Evolutionary conservation across 495 filamentous ascomycete species (phyloP).

Genomic region (Diplogelasinospora grovesii): DNA sequence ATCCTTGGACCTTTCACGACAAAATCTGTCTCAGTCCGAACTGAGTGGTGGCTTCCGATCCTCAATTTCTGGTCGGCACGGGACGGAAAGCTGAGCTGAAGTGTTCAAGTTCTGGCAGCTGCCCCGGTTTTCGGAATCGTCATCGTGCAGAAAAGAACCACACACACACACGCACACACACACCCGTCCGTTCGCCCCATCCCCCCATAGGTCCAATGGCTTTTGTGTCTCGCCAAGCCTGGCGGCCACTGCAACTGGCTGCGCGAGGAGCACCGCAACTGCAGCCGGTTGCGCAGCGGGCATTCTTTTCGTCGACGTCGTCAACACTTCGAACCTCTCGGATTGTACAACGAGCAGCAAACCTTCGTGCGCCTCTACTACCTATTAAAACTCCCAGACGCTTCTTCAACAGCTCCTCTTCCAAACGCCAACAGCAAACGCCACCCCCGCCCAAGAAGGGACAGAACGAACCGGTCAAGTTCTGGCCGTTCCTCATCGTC

Average conservation of each 20-base stretch:
- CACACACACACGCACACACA: not conserved
- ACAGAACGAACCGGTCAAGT: slow-evolving; percentile 32
- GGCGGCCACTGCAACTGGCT: slow-evolving; percentile 29
- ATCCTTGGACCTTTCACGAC: not conserved
- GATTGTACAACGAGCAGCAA: not conserved
- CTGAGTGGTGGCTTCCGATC: not conserved
- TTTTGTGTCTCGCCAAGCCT: slow-evolving; percentile 22
- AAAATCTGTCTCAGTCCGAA: not conserved
- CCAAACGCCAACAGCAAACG: too few species aligned
- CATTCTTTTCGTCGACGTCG: not conserved
- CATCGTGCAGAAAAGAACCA: slow-evolving; percentile 16
- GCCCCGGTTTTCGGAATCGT: slow-evolving; percentile 8
- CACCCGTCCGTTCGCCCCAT: not conserved
- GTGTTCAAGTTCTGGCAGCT: slow-evolving; percentile 1
- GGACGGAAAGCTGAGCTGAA: too few species aligned
- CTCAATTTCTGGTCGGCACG: too few species aligned
- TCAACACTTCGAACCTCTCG: not conserved
- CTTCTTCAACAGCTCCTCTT: too few species aligned
- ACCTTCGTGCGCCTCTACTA: too few species aligned
- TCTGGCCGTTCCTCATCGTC: slow-evolving; percentile 45
- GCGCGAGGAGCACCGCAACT: slow-evolving; percentile 4
- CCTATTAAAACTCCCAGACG: too few species aligned
- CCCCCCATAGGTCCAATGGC: slow-evolving; percentile 19
- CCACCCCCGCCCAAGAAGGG: slow-evolving; percentile 21
- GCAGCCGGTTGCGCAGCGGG: slow-evolving; percentile 6